Evolutionary conservation across 805 yeast species (phyloP), one percentile per base, ranked within the genome.

Genomic region (Spathaspora gorwiae): DNA sequence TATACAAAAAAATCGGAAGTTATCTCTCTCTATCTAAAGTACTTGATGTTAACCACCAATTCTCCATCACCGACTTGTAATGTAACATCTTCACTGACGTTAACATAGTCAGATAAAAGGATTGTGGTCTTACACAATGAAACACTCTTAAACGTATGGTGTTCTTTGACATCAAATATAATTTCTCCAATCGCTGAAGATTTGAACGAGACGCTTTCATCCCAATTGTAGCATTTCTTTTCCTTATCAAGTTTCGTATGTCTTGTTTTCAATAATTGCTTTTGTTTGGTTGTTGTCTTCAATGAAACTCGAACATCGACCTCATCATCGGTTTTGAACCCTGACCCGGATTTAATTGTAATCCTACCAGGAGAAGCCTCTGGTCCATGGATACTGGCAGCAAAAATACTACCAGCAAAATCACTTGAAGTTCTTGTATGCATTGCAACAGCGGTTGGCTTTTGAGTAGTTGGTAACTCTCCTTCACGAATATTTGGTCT

Each of bases 251-350:
- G 32, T 54, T 86, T 87, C 44, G 67, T 59, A 15, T 73, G 59
- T 62, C 81, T 80, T 1, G 96, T 83, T 60, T 80, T 84, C 67
- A 72, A 78, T 34, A 92, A 56, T 38, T 77, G 85, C 56, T 79
- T 84, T 42, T 69, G 72, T 51, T 68, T 74, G 24, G 71, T 68
- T 8, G 68, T 63, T 19, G 68, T 70, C 34, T 78, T 73, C 50
- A 81, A 60, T 0, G 75, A 59, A 3, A 79, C 79, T 57, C 78
- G 83, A 38, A 87, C 75, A 50, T 78, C 84, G 44, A 75, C 50
- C 8, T 54, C 46, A 8, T 44, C 66, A 39, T 14, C 29, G 15
- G 62, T 57, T 12, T 72, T 67, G 37, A 76, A 59, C 13, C 77
- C 75, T 9, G 64, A 54, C 4, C 79, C 80, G 2, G 76, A 65